Evolutionary conservation across 2,329 filamentous ascomycete species (phyloP).

Genomic region (Westerdykella aurantiaca): DNA sequence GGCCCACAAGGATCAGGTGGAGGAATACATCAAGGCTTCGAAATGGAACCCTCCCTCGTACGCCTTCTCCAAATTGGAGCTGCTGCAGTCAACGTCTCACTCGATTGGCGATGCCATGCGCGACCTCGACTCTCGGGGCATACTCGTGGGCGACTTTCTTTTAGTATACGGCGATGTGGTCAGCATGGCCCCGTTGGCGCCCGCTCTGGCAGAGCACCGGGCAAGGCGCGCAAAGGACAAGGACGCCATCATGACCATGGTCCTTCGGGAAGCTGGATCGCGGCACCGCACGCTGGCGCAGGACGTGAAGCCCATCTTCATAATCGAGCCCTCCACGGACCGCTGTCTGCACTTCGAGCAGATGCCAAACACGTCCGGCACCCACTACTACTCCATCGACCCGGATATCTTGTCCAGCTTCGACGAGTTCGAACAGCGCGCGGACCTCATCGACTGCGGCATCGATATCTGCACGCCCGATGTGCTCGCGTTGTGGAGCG

Average conservation of each 20-base stretch:
- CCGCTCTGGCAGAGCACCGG: conserved; percentile 70
- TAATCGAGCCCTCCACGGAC: conserved; percentile 72
- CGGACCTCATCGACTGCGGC: conserved; percentile 86
- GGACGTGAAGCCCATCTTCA: conserved; percentile 73
- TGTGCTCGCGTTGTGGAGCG: conserved; percentile 89
- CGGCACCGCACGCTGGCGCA: conserved; percentile 72
- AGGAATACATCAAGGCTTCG: conserved; percentile 77
- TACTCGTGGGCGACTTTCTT: conserved; percentile 87
- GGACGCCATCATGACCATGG: conserved; percentile 96
- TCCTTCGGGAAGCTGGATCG: conserved; percentile 71
- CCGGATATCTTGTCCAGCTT: conserved; percentile 68
- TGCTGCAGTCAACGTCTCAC: conserved; percentile 79
- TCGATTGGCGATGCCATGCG: conserved; percentile 93
- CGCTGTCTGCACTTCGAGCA: conserved; percentile 93
- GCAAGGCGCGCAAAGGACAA: conserved; percentile 76
- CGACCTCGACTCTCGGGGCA: conserved; percentile 77
- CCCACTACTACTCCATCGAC: conserved; percentile 66
- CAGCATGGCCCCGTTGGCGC: conserved; percentile 80
- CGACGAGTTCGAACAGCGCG: conserved; percentile 72
- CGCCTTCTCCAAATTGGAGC: conserved; percentile 73
- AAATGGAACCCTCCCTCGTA: conserved; percentile 68
- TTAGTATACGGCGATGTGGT: conserved; percentile 90
- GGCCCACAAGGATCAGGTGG: conserved; percentile 78
- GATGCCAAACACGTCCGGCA: conserved; percentile 62
- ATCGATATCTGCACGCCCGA: conserved; percentile 98